Percentiles rank a stretch among this genome's conserved stretches.
Conservation (phyloP, 2,329 filamentous ascomycete genomes). For the Zymoseptoria brevis region DNA sequence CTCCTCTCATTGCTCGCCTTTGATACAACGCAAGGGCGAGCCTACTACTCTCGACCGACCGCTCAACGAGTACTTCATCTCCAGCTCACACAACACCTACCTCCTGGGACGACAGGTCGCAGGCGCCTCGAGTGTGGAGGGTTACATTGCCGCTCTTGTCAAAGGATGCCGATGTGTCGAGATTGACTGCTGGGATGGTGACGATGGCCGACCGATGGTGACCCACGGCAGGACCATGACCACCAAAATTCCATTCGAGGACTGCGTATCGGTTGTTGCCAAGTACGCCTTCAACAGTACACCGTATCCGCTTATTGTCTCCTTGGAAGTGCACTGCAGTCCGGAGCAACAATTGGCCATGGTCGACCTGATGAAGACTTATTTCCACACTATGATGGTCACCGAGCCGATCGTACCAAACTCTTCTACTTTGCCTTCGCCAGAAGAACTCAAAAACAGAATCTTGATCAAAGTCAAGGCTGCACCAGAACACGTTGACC, state of each 20-base stretch:
- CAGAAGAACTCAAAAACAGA: conserved; percentile 72
- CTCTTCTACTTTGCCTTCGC: conserved; percentile 65
- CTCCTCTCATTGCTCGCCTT: conserved; percentile 42
- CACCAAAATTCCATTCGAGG: conserved; percentile 77
- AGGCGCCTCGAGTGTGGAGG: conserved; percentile 85
- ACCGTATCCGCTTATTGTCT: conserved; percentile 86
- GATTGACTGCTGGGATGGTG: conserved; percentile 96
- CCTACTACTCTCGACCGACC: conserved; percentile 62
- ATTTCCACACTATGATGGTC: conserved; percentile 73
- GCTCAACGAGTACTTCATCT: conserved; percentile 95
- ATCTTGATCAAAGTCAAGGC: conserved; percentile 95
- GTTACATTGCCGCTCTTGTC: conserved; percentile 81
- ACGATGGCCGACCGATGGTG: conserved; percentile 77
- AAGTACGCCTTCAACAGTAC: conserved; percentile 87
- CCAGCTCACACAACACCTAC: conserved; percentile 97
- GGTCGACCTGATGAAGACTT: conserved; percentile 79
- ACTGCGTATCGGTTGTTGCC: conserved; percentile 87
- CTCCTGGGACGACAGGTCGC: conserved; percentile 83
- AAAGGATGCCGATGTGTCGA: conserved; percentile 92
- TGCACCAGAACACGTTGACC: conserved; percentile 44
- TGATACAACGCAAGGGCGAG: conserved; percentile 19
- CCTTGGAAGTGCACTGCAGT: conserved; percentile 90
- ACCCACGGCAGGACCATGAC: conserved; percentile 88
- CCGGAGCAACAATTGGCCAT: conserved; percentile 74
- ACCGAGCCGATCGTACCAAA: conserved; percentile 65